Base-by-base conservation (phyloP, 2,329 filamentous ascomycete species). In the Trichoderma harzianum region DNA sequence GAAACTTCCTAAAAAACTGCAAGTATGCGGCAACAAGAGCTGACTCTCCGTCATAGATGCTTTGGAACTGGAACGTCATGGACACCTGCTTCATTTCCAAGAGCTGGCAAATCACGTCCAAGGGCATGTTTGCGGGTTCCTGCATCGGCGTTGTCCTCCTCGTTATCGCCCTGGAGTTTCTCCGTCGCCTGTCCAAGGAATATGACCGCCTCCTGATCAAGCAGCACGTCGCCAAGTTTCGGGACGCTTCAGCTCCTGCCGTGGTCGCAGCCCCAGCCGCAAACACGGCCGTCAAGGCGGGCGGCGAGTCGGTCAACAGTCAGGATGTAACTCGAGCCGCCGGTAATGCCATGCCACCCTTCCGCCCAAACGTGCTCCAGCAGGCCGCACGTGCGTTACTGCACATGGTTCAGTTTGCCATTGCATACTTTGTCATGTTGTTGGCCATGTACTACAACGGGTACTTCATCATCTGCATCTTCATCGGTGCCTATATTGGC, bases 391-490 rank as follows among this genome's bases (percentile, higher is more conserved):
- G 92, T 7, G 90, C 92, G 0, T 74, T 90, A 5, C 79, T 95
- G 24, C 92, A 95, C 76, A 89, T 90, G 82, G 70, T 89, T 5
- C 91, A 93, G 75, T 93, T 95, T 76, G 89, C 89, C 0, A 86
- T 94, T 2, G 92, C 92, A 2, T 96, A 95, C 79, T 89, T 95
- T 75, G 81, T 95, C 77, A 95, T 96, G 93, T 82, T 92, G 82
- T 81, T 83, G n/a, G 86, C 86, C 74, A 88, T 89, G 86, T 89
- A 89, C 79, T 90, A 86, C 81, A 89, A 89, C 75, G 89, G 90
- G 11, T 96, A 93, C 80, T 86, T 96, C 74, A 93, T 96, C 79
- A 91, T 95, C 72, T 93, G 90, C 75, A 93, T 96, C 79, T 88
- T 95, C 74, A 87, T 95, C 70, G 93, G 93, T 1, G 89, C 91